Conservation (phyloP, 2,329 filamentous ascomycete species). For the Diaporthe longicolla region DNA sequence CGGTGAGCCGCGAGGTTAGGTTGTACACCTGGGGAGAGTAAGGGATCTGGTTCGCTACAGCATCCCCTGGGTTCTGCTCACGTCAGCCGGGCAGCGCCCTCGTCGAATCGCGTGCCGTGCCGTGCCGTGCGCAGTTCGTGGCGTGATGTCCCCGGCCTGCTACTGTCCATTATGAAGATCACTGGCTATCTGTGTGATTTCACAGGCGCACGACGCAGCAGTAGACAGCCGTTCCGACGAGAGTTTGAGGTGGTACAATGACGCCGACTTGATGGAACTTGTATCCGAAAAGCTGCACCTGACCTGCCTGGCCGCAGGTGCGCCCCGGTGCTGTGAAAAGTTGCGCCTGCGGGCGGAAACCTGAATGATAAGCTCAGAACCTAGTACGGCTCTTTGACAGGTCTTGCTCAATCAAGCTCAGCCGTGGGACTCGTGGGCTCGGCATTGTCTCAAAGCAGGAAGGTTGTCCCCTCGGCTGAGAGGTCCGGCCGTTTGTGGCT, state of each 20-base stretch:
- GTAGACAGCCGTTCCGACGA: conserved; percentile 28
- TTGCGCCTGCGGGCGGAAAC: conserved; percentile 2
- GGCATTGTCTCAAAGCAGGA: conserved; percentile 35
- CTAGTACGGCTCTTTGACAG: conserved; percentile 18
- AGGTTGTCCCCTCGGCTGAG: conserved; percentile 19
- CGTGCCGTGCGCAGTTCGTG: conserved; percentile 37
- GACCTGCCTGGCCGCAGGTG: background rate
- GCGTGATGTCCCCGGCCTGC: conserved; percentile 9
- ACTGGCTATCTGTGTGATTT: background rate
- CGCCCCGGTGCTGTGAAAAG: background rate
- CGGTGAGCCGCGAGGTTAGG: conserved; percentile 23
- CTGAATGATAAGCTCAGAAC: background rate
- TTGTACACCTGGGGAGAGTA: conserved; percentile 23
- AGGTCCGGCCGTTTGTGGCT: conserved; percentile 15
- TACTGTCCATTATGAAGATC: conserved; percentile 7
- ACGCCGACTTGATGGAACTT: conserved; percentile 15
- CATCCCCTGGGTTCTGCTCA: conserved; percentile 30
- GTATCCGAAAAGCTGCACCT: conserved; percentile 10
- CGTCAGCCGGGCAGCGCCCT: conserved; percentile 39
- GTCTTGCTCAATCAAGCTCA: conserved; percentile 22
- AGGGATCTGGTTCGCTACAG: conserved; percentile 21
- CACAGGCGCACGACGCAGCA: conserved; percentile 3
- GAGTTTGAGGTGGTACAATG: conserved; percentile 18
- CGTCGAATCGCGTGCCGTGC: conserved; percentile 39
- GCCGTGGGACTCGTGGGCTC: conserved; percentile 26